A percentile compares a stretch with the other conserved stretches of the same genome.
These are phyloP conservation scores for Exophiala lecanii-corni DNA, from an alignment of 2,329 filamentous ascomycete species.

Conservation along the genomic window DNA sequence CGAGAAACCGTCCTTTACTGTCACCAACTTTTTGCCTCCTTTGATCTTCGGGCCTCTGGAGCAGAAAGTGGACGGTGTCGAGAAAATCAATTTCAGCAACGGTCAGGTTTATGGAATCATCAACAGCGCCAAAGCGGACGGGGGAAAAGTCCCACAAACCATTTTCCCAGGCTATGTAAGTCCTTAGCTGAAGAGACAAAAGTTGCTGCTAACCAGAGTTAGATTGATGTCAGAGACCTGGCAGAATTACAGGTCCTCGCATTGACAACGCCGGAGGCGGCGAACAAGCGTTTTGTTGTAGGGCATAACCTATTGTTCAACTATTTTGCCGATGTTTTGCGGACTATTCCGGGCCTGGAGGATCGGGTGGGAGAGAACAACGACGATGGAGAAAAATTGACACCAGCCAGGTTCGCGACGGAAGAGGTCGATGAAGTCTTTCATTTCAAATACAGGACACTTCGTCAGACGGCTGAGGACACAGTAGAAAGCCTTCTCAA, in stretches of 20 bases:
- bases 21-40: constrained; percentile 59
- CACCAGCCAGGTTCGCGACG: constrained; percentile 13
- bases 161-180: constrained; percentile 15
- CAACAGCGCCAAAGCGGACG: constrained; percentile 12
- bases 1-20: constrained; percentile 53
- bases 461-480: constrained; percentile 7
- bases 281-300: constrained; percentile 42
- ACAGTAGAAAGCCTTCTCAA: constrained; percentile 8
- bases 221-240: constrained; percentile 50
- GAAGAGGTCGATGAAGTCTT: constrained; percentile 13
- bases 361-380: constrained; percentile 13
- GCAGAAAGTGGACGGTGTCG: constrained; percentile 58
- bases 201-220: constrained; percentile 45
- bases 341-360: constrained; percentile 2
- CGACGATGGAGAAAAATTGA: constrained; percentile 7
- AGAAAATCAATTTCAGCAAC: constrained; percentile 70
- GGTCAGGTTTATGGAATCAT: constrained; percentile 53
- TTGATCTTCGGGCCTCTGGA: constrained; percentile 60
- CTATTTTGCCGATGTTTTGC: constrained; percentile 11
- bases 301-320: constrained; percentile 16
- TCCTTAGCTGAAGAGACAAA: background rate
- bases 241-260: constrained; percentile 46
- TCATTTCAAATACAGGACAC: constrained; percentile 9
- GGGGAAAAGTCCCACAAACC: constrained; percentile 12
- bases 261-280: constrained; percentile 41